Base-by-base conservation (phyloP, 345 rosid genomes). In the Geranium brycei region DNA sequence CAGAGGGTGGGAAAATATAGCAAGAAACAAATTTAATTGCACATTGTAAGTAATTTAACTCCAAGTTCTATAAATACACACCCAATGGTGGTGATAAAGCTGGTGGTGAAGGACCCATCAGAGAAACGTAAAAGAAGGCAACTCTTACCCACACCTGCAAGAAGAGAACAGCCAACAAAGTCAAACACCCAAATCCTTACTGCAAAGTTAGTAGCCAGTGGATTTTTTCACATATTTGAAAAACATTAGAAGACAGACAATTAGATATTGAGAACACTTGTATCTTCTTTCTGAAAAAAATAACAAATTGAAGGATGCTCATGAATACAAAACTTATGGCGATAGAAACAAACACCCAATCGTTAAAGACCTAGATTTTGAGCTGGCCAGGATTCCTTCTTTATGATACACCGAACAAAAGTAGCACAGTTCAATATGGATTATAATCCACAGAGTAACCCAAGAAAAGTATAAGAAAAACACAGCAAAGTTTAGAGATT, bases 1-100 rank as follows among this genome's bases (percentile, higher is more conserved):
- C 53, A 47, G 53, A 13, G 15, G 53, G 53, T 47, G 3, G 15
- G 14, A 7, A 47, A 47, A 47, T 38, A 38, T 38, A 3, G 11
- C 53, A 47, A 47, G 53, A 47, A 47, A 47, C 15, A 2, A 47
- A 47, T 1, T 35, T 35, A 47, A 47, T 47, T 8, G 14, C 14
- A 11, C 14, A 8, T 47, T 47, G 13, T 8, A 47, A 13, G 13
- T 8, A 47, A 13, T 47, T 8, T 3, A 47, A 47, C 11, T 47
- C 53, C 53, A 47, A 47, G 53, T 47, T 47, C 53, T 35, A 47
- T 47, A 47, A 8, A 47, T 47, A 47, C 53, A 8, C 13, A 47
- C 84, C 84, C 84, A 47, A 80, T 80, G 59, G 84, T 77, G 5
- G 84, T 80, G 69, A 80, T 80, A 65, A 80, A 80, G 72, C 84